These are phyloP conservation scores for Aurinia saxatilis DNA, from an alignment of 345 rosid species.

Conservation along the genomic window DNA sequence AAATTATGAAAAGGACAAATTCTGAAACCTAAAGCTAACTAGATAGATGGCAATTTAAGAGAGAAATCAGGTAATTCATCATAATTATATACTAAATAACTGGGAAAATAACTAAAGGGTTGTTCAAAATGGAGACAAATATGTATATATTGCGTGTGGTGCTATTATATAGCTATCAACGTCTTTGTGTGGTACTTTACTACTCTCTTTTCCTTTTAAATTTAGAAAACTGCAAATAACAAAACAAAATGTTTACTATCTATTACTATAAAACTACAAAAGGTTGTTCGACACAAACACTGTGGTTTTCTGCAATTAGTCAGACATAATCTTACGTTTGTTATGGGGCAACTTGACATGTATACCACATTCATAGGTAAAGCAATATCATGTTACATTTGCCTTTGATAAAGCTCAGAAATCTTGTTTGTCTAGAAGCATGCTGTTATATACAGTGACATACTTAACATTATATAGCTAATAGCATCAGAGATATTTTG, in stretches of 20 bases:
- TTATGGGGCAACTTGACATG: too few species aligned
- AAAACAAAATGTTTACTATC: too few species aligned
- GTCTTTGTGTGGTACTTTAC: neutral
- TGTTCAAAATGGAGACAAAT: neutral
- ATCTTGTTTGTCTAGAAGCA: too few species aligned
- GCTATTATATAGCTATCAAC: neutral
- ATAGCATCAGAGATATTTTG: too few species aligned
- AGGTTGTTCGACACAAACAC: neutral
- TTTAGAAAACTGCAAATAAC: too few species aligned
- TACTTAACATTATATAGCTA: too few species aligned
- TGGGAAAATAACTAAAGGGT: neutral
- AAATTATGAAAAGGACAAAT: neutral
- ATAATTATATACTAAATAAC: neutral
- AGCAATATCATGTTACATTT: too few species aligned
- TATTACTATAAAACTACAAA: too few species aligned
- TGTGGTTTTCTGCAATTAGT: neutral
- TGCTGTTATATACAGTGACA: too few species aligned
- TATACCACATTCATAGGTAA: too few species aligned
- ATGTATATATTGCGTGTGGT: neutral
- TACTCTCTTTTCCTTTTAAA: too few species aligned
- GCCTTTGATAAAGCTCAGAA: too few species aligned
- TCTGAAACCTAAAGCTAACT: neutral
- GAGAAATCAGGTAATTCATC: neutral
- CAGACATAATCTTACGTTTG: neutral
- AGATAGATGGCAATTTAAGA: neutral